Percentiles rank a stretch among this genome's conserved stretches.
These are phyloP conservation scores for Sclerotinia sclerotiorum DNA, from an alignment of 2,329 filamentous ascomycete genomes.

Conservation along the genomic window DNA sequence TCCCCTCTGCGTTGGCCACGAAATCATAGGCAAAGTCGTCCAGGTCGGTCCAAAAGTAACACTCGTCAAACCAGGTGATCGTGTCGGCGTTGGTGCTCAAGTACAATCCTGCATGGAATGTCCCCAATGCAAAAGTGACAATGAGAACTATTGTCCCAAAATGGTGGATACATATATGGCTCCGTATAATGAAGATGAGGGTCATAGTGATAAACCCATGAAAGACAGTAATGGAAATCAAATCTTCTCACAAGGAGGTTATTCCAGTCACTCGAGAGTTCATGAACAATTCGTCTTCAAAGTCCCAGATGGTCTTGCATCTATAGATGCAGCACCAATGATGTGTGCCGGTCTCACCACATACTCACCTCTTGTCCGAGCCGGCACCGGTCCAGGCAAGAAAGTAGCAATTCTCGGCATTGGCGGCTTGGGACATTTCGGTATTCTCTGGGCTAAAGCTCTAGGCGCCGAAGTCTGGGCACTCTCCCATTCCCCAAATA, in stretches of 20 bases:
- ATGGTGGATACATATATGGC: slow-evolving; percentile 33
- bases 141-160: slow-evolving; percentile 38
- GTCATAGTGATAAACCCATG: slow-evolving; percentile 21
- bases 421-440: slow-evolving; percentile 70
- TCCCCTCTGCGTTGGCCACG: slow-evolving; percentile 46
- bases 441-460: slow-evolving; percentile 68
- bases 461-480: slow-evolving; percentile 66
- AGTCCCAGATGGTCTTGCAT: slow-evolving; percentile 53
- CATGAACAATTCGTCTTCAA: slow-evolving; percentile 60
- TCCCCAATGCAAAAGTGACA: slow-evolving; percentile 47
- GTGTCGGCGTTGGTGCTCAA: slow-evolving; percentile 55
- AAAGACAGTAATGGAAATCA: slow-evolving; percentile 21
- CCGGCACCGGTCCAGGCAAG: slow-evolving; percentile 68
- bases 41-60: slow-evolving; percentile 63
- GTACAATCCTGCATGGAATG: slow-evolving; percentile 51
- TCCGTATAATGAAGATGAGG: slow-evolving; percentile 29
- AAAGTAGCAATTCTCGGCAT: slow-evolving; percentile 67
- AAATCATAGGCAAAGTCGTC: slow-evolving; percentile 47
- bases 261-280: slow-evolving; percentile 51
- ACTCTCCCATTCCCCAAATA: slow-evolving; percentile 59
- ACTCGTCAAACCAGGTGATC: slow-evolving; percentile 50
- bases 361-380: slow-evolving; percentile 66
- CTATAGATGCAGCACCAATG: slow-evolving; percentile 61
- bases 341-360: slow-evolving; percentile 77
- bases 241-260: slow-evolving; percentile 52